Evolutionary conservation across 768 basidiomycete genomes (phyloP).

Genomic region (Paxillus rubicundulus): DNA sequence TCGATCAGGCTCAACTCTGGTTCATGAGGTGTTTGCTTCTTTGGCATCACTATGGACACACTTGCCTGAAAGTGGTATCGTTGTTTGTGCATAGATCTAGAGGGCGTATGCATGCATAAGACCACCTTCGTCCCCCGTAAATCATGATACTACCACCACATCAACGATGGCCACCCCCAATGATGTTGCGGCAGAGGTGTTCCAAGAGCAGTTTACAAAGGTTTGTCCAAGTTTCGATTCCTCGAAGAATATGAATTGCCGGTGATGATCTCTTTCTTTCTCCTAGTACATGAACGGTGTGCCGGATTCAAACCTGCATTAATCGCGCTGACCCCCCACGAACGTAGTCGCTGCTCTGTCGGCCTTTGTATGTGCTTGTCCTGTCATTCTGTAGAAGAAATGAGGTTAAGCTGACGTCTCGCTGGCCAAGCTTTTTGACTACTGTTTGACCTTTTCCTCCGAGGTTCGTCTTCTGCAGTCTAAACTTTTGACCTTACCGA

Average conservation of each 20-base stretch:
- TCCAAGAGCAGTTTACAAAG: slow-evolving; percentile 20
- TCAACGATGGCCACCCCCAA: slow-evolving; percentile 8
- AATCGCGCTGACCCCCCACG: not conserved
- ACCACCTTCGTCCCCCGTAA: too few relatives aligned
- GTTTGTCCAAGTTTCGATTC: not conserved
- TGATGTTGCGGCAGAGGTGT: slow-evolving; percentile 9
- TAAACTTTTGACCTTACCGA: not conserved
- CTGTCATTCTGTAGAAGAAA: not conserved
- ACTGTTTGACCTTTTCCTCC: slow-evolving; percentile 20
- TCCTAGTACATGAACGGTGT: slow-evolving; percentile 18
- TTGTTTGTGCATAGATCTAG: too few relatives aligned
- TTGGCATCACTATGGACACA: too few relatives aligned
- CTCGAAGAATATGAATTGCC: not conserved
- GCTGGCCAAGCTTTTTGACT: slow-evolving; percentile 16
- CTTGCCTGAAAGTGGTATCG: too few relatives aligned
- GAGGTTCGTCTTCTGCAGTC: slow-evolving; percentile 13
- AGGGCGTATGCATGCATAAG: too few relatives aligned
- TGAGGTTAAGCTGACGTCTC: not conserved
- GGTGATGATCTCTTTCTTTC: not conserved
- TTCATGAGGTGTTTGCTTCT: too few relatives aligned
- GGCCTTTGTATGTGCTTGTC: slow-evolving; percentile 17
- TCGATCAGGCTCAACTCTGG: too few relatives aligned
- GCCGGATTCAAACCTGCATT: not conserved
- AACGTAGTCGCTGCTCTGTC: slow-evolving; percentile 19
- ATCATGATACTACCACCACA: not conserved